These are phyloP conservation scores for Lycium ferocissimum DNA, from an alignment of 257 asterid genomes.

Conservation along the genomic window DNA sequence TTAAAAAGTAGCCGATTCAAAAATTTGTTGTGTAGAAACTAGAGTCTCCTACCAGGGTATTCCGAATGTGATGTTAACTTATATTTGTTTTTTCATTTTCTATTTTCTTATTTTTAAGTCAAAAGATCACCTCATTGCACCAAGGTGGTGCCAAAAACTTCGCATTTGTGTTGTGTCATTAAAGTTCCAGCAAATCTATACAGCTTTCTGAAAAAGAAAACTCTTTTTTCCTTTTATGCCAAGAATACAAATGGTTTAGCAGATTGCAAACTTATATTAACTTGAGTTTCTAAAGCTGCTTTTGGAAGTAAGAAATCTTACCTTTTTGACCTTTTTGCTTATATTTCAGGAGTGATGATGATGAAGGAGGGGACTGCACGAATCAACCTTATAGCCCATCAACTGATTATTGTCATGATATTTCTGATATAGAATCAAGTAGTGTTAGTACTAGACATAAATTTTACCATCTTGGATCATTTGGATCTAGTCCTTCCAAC, in stretches of 20 bases:
- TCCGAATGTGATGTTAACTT: background rate
- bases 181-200: background rate
- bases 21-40: background rate
- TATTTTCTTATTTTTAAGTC: background rate
- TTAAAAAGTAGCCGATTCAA: background rate
- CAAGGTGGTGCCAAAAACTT: background rate
- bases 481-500: conserved; percentile 80
- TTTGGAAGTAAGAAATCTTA: background rate
- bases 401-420: conserved; percentile 62
- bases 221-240: background rate
- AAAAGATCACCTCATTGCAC: background rate
- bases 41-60: conserved; percentile 16
- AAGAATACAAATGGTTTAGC: background rate
- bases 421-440: conserved; percentile 78
- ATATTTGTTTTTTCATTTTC: background rate
- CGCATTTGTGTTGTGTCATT: background rate
- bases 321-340: conserved; percentile 18
- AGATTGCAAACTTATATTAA: background rate
- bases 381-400: conserved; percentile 61
- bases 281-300: conserved; percentile 21
- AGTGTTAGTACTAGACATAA: conserved; percentile 76
- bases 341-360: conserved; percentile 75
- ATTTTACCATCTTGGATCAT: conserved; percentile 63
- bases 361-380: conserved; percentile 69
- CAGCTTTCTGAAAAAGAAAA: background rate